Percentiles rank a stretch among this genome's conserved stretches.
Conservation (phyloP, 1,139 yeast genomes). For the Entelexis sorbosivorans region DNA sequence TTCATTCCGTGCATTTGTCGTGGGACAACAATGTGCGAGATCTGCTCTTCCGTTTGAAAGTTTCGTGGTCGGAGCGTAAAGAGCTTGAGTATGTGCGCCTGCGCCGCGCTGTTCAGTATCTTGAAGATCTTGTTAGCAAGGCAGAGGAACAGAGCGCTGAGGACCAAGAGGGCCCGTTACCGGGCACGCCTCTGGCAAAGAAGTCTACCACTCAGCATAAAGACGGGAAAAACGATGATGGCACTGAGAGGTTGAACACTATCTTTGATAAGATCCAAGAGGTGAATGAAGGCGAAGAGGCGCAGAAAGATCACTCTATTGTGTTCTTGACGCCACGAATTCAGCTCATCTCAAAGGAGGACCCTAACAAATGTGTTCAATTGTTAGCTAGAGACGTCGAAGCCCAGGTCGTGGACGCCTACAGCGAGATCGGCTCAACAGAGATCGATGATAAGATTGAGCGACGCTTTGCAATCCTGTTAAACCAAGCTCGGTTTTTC, state of each 20-base stretch:
- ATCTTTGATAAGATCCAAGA: constrained; percentile 18
- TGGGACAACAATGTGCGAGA: constrained; percentile 69
- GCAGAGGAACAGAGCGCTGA: constrained; percentile 9
- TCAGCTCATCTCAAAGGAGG: constrained; percentile 59
- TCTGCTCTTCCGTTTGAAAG: constrained; percentile 50
- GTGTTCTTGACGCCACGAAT: constrained; percentile 79
- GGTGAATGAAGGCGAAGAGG: constrained; percentile 13
- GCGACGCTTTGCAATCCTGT: constrained; percentile 55
- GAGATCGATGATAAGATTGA: constrained; percentile 49
- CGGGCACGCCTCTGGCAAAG: not conserved
- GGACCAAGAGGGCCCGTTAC: not conserved
- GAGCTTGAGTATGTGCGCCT: constrained; percentile 54
- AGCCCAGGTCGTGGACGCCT: constrained; percentile 47
- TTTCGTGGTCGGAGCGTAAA: constrained; percentile 46
- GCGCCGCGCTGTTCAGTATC: constrained; percentile 59
- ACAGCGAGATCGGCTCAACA: constrained; percentile 33
- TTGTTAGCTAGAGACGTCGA: constrained; percentile 65
- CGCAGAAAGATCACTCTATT: constrained; percentile 48
- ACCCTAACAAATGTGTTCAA: constrained; percentile 54
- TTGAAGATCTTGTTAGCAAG: constrained; percentile 40
- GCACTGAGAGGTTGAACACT: not conserved
- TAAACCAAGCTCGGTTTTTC: constrained; percentile 62
- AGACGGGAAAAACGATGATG: not conserved
- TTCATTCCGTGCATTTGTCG: constrained; percentile 64
- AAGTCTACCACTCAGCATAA: not conserved